Conservation (phyloP, 805 yeast species). For the Teunomyces stri region DNA sequence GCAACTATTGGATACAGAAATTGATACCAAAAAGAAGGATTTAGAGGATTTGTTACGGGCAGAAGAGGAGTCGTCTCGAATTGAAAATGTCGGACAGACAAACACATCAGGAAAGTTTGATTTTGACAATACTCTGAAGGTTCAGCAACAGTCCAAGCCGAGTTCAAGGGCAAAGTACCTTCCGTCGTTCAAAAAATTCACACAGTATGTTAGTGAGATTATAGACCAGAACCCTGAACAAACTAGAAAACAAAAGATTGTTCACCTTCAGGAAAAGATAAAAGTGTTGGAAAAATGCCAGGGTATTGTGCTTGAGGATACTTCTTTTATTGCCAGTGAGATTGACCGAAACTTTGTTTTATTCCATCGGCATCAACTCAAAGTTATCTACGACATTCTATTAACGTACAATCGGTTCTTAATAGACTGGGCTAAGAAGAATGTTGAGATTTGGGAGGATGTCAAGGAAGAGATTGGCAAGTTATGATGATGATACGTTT, state of each 20-base stretch:
- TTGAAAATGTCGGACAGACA: constrained; percentile 22
- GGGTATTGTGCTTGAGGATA: constrained; percentile 39
- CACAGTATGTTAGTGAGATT: constrained; percentile 53
- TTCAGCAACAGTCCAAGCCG: constrained; percentile 6
- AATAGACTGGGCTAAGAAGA: constrained; percentile 65
- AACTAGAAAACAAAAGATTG: constrained; percentile 54
- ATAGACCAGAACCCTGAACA: constrained; percentile 67
- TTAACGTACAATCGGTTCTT: constrained; percentile 54
- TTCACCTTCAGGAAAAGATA: constrained; percentile 50
- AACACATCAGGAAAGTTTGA: constrained; percentile 21
- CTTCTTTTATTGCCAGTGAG: constrained; percentile 41
- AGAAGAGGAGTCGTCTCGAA: constrained; percentile 28
- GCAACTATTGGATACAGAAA: constrained; percentile 28
- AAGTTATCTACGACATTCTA: constrained; percentile 51
- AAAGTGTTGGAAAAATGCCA: constrained; percentile 51
- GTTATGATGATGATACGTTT: constrained; percentile 12
- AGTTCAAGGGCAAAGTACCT: constrained; percentile 43
- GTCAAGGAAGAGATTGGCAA: constrained; percentile 43
- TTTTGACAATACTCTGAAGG: constrained; percentile 10
- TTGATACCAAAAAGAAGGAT: constrained; percentile 30
- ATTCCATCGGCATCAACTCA: constrained; percentile 50
- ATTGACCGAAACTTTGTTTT: constrained; percentile 46
- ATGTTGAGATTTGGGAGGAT: constrained; percentile 66
- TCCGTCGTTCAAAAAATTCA: constrained; percentile 48
- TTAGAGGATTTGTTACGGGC: constrained; percentile 26